Evolutionary conservation across 2,329 filamentous ascomycete genomes (phyloP).

Genomic region (Curvularia eragrostidis): DNA sequence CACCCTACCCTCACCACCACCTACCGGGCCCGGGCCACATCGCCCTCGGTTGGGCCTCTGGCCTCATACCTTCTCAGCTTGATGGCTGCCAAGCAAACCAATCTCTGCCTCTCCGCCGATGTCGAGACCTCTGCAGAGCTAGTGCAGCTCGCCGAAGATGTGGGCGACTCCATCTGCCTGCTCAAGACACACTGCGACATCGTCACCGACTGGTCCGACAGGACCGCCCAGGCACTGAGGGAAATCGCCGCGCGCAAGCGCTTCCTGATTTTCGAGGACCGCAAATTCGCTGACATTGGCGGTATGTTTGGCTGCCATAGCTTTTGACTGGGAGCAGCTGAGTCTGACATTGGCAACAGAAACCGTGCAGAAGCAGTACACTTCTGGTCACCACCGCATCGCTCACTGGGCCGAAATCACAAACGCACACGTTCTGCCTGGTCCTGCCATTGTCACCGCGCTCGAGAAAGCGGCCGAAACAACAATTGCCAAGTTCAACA

Average conservation of each 20-base stretch:
- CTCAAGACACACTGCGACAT: conserved; percentile 69
- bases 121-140: conserved; percentile 64
- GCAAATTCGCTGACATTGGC: conserved; percentile 64
- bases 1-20: conserved; percentile 48
- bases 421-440: conserved; percentile 61
- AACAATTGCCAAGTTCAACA: conserved; percentile 58
- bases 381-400: conserved; percentile 58
- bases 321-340: neutral
- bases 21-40: conserved; percentile 55
- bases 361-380: conserved; percentile 63
- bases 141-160: conserved; percentile 62
- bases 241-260: conserved; percentile 58
- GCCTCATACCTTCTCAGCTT: conserved; percentile 58
- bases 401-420: conserved; percentile 61
- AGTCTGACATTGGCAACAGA: conserved; percentile 42
- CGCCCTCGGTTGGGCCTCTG: conserved; percentile 53
- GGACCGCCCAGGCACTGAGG: conserved; percentile 58
- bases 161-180: conserved; percentile 66
- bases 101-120: conserved; percentile 64
- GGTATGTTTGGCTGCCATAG: conserved; percentile 48
- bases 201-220: conserved; percentile 65
- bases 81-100: conserved; percentile 59
- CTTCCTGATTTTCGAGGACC: conserved; percentile 62
- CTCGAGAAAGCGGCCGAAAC: conserved; percentile 57
- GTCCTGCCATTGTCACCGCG: conserved; percentile 59